Conservation (phyloP, 2,329 filamentous ascomycete genomes). For the Cladorrhinum sp. region DNA sequence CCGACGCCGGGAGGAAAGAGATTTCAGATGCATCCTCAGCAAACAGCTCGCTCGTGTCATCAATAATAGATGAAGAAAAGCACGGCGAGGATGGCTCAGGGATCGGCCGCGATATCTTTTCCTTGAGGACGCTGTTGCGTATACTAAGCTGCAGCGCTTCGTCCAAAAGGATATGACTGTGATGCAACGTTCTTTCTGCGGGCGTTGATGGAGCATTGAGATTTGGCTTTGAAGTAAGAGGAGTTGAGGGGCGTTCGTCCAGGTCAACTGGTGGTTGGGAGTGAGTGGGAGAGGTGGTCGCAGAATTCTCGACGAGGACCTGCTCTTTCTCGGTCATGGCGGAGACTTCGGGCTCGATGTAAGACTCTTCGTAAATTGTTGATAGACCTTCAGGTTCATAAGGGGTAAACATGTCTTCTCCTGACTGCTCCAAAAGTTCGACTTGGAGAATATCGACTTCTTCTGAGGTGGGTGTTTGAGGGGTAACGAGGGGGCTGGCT, state of each 20-base stretch:
- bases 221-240: not conserved
- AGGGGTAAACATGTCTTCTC: conserved; percentile 10
- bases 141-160: conserved; percentile 3
- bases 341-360: not conserved
- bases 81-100: not conserved
- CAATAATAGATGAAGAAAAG: not conserved
- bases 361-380: conserved; percentile 28
- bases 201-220: not conserved
- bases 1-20: not conserved
- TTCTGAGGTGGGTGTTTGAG: not conserved
- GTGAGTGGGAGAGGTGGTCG: not conserved
- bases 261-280: not conserved
- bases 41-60: not conserved
- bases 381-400: conserved; percentile 27
- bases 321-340: not conserved
- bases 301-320: not conserved
- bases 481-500: conserved; percentile 11
- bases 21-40: not conserved
- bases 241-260: not conserved
- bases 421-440: not conserved
- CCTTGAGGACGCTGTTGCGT: not conserved
- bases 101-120: not conserved
- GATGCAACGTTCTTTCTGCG: not conserved
- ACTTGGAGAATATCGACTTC: not conserved
- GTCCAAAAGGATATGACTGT: conserved; percentile 3